Base-by-base conservation (phyloP, 2,329 filamentous ascomycete genomes). In the Annulohypoxylon truncatum region DNA sequence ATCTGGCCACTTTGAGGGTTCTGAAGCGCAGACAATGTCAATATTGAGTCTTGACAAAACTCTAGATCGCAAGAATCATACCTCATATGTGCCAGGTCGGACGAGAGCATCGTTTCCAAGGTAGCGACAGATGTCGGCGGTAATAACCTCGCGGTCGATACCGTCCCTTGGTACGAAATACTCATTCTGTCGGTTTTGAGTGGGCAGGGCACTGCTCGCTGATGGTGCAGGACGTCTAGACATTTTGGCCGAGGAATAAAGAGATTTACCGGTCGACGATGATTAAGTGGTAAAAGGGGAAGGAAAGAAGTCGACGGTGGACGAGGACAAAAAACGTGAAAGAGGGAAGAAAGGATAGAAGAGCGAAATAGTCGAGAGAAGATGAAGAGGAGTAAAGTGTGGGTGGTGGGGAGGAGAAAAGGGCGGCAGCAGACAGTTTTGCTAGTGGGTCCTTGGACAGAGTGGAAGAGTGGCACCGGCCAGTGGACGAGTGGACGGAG, bases 141-240 rank as follows among this genome's bases (percentile, higher is more conserved):
- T 92, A 80, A 94, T 93, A 74, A 94, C 92, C 79, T 94, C 91
- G 74, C 91, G 89, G 78, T 92, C 91, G 79, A 94, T 94, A 77
- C 92, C 91, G 79, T 93, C 90, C 75, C 90, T 88, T 47, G 90
- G 90, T 59, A 94, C 89, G 79, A 94, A 94, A 78, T 93, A 94
- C 81, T 93, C 90, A 79, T 92, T 92, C 78, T 91, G 87, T 65
- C 87, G 85, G 68, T 78, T 76, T 62, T 81, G 79, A 60, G 82
- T 77, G 55, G 81, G 75, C 66, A 80, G 68, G 66, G 77, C 75
- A 70, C 73, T 78, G 71, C 76, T 78, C 72, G 77, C 79, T 73
- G 79, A 67, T 50, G 75, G 66, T 67, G 72, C 73, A 44, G 72
- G 71, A 73, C 76, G 71, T 78, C 81, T 81, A 76, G 82, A 77